A percentile compares a stretch with the other conserved stretches of the same genome.
Evolutionary conservation across 345 rosid species (phyloP).

Genomic region (Corymbia maculata): DNA sequence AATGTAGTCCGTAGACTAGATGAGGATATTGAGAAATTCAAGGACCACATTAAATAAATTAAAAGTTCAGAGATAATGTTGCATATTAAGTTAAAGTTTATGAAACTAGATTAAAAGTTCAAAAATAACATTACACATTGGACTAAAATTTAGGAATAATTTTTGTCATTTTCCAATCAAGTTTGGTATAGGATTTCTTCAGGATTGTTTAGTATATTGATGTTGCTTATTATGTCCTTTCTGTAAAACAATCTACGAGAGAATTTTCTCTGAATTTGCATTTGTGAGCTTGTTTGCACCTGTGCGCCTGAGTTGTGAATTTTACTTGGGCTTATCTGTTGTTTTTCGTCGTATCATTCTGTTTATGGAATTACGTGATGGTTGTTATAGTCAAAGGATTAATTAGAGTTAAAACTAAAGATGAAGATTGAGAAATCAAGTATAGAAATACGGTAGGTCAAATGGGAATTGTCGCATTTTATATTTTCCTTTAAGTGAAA

Average conservation of each 20-base stretch:
- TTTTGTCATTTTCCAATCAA: background rate
- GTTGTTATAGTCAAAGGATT: background rate
- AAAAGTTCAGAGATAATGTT: accelerated
- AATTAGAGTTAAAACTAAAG: background rate
- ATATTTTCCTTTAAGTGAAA: background rate
- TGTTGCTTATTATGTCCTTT: background rate
- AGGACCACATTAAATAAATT: too few relatives aligned
- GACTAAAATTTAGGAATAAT: too few relatives aligned
- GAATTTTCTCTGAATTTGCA: background rate
- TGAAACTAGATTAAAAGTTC: too few relatives aligned
- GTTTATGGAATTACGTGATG: background rate
- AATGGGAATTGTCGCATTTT: background rate
- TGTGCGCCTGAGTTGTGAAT: background rate
- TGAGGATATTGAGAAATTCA: too few relatives aligned
- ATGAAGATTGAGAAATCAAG: background rate
- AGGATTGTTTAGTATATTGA: background rate
- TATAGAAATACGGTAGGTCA: background rate
- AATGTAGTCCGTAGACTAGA: too few relatives aligned
- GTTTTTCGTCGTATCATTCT: background rate
- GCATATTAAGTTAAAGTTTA: accelerated
- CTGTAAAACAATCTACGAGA: background rate
- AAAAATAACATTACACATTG: too few relatives aligned
- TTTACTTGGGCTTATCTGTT: background rate
- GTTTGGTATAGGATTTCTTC: background rate
- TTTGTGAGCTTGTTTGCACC: background rate